Conservation (phyloP, 768 basidiomycete genomes). For the Grammothele lineata region DNA sequence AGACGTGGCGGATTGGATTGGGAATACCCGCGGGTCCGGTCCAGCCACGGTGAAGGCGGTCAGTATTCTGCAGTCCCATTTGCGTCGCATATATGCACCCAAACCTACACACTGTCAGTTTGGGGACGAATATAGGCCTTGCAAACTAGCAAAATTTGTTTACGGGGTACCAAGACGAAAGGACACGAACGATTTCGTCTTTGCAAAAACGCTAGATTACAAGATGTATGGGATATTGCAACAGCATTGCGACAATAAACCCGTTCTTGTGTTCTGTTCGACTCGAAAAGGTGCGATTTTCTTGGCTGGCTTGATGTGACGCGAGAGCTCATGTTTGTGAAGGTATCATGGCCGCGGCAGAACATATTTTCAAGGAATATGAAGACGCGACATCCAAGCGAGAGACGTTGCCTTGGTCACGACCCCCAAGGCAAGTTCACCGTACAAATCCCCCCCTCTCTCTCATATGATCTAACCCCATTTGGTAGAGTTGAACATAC, state of each 20-base stretch:
- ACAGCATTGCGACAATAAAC: conserved; percentile 72
- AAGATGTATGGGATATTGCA: conserved; percentile 72
- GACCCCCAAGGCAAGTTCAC: conserved; percentile 44
- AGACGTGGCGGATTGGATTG: conserved; percentile 89
- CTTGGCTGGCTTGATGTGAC: neutral
- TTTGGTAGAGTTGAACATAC: conserved; percentile 44
- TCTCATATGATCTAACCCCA: neutral
- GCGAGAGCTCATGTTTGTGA: neutral
- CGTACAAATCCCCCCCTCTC: too few species aligned
- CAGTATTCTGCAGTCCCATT: too few species aligned
- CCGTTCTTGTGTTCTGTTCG: conserved; percentile 83
- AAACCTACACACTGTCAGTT: too few species aligned
- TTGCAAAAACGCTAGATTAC: conserved; percentile 64
- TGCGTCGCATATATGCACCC: too few species aligned
- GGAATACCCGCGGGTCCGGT: conserved; percentile 34
- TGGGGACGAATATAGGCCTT: conserved; percentile 88
- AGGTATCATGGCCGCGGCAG: conserved; percentile 60
- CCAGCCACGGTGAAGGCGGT: conserved; percentile 73
- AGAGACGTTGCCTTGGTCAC: conserved; percentile 63
- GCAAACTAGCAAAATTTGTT: conserved; percentile 69
- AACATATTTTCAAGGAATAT: conserved; percentile 72
- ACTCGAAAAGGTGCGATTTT: conserved; percentile 72
- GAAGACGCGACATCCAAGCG: conserved; percentile 47
- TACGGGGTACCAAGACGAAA: conserved; percentile 62
- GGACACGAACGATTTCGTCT: conserved; percentile 75